Base-by-base conservation (phyloP, 495 filamentous ascomycete genomes). In the Rhypophila decipiens region DNA sequence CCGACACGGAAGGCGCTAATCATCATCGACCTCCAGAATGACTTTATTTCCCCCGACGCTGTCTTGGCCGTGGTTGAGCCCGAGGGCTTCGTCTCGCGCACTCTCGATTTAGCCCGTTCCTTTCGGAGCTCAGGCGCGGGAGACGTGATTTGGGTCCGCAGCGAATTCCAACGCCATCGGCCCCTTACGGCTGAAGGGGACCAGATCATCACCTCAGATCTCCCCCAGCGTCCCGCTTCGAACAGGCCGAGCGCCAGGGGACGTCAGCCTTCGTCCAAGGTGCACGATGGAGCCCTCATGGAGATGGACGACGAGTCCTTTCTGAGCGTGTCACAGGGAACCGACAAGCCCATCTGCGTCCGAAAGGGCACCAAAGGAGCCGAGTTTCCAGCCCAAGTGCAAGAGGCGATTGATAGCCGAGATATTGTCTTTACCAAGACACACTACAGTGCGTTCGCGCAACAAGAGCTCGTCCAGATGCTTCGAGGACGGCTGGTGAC, bases 1-100 rank as follows among this genome's bases (percentile, higher is more conserved):
- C 53, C 57, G 45, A 93, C 90, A 10, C 80, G 88, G 41, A 86
- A 90, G 69, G 93, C 89, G 1, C 67, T 98, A 33, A 69, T 98
- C 20, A 63, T 96, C 12, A 71, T 96, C 43, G 90, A 95, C 58
- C 76, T 95, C 19, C 93, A 97, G 52, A 95, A 96, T 61, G 93
- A 96, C 64, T 95, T 96, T 58, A 63, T 95, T 37, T 76, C 79
- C 22, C 65, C 79, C 1, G 75, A 79, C 31, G 88, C 86, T 24
- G 79, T 81, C 34, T 70, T 95, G 27, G 76, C 83, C 29, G 76
- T 88, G 35, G 71, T 70, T 36, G 76, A 79, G 36, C 79, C 80
- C 17, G 67, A 77, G 8, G 79, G 83, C 12, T 87, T 89, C 42
- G 61, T 93, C 18, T 76, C 85, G 20, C 76, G 74, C 2, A 77